phyloP scores from a whole-genome alignment of 2,329 filamentous ascomycete genomes.

The Aspergillus glaucus region DNA sequence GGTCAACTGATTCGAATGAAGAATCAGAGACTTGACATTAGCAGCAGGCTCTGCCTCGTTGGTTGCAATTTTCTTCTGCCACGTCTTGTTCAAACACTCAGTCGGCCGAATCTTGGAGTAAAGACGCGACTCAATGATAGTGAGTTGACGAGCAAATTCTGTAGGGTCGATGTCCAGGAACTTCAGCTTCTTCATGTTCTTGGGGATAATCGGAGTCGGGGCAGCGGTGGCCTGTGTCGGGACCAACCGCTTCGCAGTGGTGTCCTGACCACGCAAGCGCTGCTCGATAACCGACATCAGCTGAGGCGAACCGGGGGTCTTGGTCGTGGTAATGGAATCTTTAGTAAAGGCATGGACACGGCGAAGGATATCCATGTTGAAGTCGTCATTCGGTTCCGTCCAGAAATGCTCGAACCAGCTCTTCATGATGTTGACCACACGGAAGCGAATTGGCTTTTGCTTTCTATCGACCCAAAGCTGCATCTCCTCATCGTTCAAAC shows the following conservation, averaged over 20 bases:
- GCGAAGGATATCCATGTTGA: conserved; percentile 78
- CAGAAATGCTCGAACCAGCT: conserved; percentile 98
- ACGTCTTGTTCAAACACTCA: conserved; percentile 96
- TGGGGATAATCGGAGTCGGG: conserved; percentile 84
- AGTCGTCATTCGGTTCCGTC: conserved; percentile 91
- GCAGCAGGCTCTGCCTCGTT: conserved; percentile 68
- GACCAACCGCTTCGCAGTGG: conserved; percentile 75
- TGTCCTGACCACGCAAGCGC: conserved; percentile 79
- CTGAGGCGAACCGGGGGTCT: conserved; percentile 79
- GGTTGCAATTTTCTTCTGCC: conserved; percentile 88
- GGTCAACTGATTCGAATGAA: conserved; percentile 97
- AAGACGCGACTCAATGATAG: conserved; percentile 88
- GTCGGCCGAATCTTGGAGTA: conserved; percentile 95
- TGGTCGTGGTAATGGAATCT: conserved; percentile 86
- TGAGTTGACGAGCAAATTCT: conserved; percentile 95
- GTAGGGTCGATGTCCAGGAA: conserved; percentile 94
- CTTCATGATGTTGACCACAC: conserved; percentile 95
- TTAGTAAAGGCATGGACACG: conserved; percentile 86
- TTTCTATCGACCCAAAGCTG: conserved; percentile 89
- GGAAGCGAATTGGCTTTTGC: conserved; percentile 90
- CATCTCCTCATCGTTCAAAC: conserved; percentile 67
- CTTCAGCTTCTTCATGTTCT: conserved; percentile 99
- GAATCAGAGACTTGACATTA: conserved; percentile 91
- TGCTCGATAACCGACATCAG: conserved; percentile 85
- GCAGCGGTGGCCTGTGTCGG: conserved; percentile 77